Percentiles rank a stretch among this genome's conserved stretches.
Evolutionary conservation across 179 eudicot species (phyloP).

Genomic region (Corrigiola litoralis): DNA sequence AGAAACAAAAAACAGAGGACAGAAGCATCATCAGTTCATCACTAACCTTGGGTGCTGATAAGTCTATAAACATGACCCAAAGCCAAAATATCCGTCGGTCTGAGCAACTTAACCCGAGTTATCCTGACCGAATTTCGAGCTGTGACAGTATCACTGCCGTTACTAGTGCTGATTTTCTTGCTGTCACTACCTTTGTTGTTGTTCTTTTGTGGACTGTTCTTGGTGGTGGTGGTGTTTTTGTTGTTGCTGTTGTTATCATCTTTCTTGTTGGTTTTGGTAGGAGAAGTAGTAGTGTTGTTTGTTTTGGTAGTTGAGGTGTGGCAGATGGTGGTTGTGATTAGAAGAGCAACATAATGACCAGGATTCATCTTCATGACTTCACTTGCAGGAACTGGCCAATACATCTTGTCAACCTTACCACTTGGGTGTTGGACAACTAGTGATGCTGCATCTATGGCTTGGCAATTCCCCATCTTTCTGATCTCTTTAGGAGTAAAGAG

Average conservation of each 20-base stretch:
- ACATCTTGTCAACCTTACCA: constrained; percentile 68
- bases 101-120: constrained; percentile 82
- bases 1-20: not conserved
- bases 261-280: constrained; percentile 15
- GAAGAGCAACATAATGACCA: constrained; percentile 90
- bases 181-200: constrained; percentile 12
- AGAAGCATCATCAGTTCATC: no score
- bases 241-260: not conserved
- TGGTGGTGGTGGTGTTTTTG: not conserved
- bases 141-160: not conserved
- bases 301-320: constrained; percentile 20
- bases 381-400: constrained; percentile 58
- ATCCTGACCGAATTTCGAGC: constrained; percentile 43
- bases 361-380: constrained; percentile 87
- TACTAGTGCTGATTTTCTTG: constrained; percentile 9
- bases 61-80: constrained; percentile 93
- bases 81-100: constrained; percentile 68
- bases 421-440: constrained; percentile 74
- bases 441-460: constrained; percentile 88
- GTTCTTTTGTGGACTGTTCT: constrained; percentile 3
- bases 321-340: constrained; percentile 73
- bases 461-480: constrained; percentile 87
- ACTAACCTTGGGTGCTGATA: constrained; percentile 73
- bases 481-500: not conserved
- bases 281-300: not conserved